Base-by-base conservation (phyloP, 225 moss, liverwort and hornwort species). In the Rhytidiadelphus loreus region DNA sequence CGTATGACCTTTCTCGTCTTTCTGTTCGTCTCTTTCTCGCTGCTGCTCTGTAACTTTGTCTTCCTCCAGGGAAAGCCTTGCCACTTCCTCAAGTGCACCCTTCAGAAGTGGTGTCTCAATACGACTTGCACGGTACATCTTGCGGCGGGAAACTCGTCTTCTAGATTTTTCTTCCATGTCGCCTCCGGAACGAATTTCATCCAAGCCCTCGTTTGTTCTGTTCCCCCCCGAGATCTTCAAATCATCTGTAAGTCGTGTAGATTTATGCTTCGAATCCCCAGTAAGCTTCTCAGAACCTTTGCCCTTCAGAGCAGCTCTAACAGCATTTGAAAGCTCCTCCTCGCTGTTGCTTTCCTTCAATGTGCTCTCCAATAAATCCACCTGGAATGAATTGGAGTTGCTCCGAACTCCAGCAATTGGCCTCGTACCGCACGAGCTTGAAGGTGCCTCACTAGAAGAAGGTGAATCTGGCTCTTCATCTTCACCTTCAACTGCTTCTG, bases 131-230 rank as follows among this genome's bases (percentile, higher is more conserved):
- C 91, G 90, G 77, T 90, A 92, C 92, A 89, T 91, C 79, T 92
- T 92, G 77, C 93, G 92, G 80, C 92, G 90, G 16, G 93, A 93
- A 69, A 93, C 86, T 85, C 92, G 90, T 72, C 90, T 86, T 82
- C 50, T 77, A 33, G 85, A 77, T 39, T 88, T 89, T 65, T 90
- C 93, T 48, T 87, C 87, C 84, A 28, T 70, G 64, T 80, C 61
- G 44, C 69, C 85, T 46, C 87, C 88, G 39, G 73, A 60, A 80
- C 63, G 89, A 53, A 30, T 60, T 35, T 86, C 90, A 23, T 77
- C 90, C 23, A 60, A 26, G 9, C 79, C 86, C 63, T 83, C 82
- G 69, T 69, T 91, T 37, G 63, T 22, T 81, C 90, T 57, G 18
- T 62, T 89, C 5, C 20, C 81, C 81, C 70, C 88, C 30, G 64